Percentiles rank a stretch among this genome's conserved stretches.
Evolutionary conservation across 2,329 filamentous ascomycete species (phyloP).

Genomic region (Fusarium tanahbumbuense): DNA sequence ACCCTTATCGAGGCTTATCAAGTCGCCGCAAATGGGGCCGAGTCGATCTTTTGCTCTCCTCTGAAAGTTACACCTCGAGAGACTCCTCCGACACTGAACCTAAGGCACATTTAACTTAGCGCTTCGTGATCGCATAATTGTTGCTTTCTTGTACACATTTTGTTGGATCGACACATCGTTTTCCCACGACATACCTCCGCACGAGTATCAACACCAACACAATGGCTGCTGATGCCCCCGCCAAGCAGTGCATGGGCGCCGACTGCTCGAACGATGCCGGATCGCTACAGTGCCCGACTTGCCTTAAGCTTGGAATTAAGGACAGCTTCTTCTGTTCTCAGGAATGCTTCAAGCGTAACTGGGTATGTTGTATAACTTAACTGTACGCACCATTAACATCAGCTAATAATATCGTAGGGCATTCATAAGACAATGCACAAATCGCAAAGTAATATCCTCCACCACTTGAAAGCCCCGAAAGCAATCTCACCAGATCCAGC

Average conservation of each 20-base stretch:
- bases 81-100: constrained; percentile 12
- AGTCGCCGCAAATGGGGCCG: constrained; percentile 19
- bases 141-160: neutral
- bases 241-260: constrained; percentile 79
- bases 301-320: constrained; percentile 86
- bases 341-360: constrained; percentile 98
- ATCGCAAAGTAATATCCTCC: constrained; percentile 79
- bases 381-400: constrained; percentile 25
- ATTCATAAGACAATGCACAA: constrained; percentile 81
- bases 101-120: neutral
- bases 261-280: constrained; percentile 91
- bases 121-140: constrained; percentile 6
- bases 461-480: constrained; percentile 79
- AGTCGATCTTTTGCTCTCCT: constrained; percentile 38
- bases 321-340: constrained; percentile 98
- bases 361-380: constrained; percentile 70
- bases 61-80: constrained; percentile 41
- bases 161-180: neutral
- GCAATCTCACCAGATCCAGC: constrained; percentile 91
- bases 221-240: constrained; percentile 62
- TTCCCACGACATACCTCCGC: neutral
- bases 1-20: constrained; percentile 38
- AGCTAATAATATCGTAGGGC: constrained; percentile 61
- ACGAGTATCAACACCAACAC: constrained; percentile 33
- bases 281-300: constrained; percentile 91